A percentile compares a stretch with the other conserved stretches of the same genome.
phyloP scores from a whole-genome alignment of 352 stramenopile genomes.

The Pythium brachiatum region DNA sequence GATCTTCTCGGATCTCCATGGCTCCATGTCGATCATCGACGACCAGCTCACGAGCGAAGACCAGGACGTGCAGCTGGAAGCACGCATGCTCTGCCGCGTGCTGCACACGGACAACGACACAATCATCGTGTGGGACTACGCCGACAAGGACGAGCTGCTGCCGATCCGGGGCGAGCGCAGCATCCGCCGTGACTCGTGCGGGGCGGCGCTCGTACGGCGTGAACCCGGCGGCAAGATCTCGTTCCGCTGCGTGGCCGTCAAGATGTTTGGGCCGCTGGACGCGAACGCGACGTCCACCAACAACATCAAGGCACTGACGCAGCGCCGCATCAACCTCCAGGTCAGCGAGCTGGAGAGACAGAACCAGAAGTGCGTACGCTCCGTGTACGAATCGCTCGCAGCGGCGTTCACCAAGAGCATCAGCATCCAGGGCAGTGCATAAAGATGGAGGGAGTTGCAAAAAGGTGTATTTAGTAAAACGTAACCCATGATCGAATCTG shows the following conservation, averaged over 20 bases:
- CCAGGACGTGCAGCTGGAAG: slow-evolving; percentile 49
- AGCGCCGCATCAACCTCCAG: slow-evolving; percentile 51
- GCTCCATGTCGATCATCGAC: slow-evolving; percentile 34
- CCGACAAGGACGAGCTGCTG: slow-evolving; percentile 59
- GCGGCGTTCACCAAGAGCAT: slow-evolving; percentile 15
- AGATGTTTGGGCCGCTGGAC: slow-evolving; percentile 47
- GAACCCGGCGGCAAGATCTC: slow-evolving; percentile 49
- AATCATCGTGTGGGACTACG: slow-evolving; percentile 64
- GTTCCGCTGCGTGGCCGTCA: slow-evolving; percentile 54
- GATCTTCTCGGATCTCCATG: slow-evolving; percentile 47
- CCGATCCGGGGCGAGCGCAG: slow-evolving; percentile 25
- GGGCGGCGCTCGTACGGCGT: slow-evolving; percentile 39
- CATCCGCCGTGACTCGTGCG: slow-evolving; percentile 54
- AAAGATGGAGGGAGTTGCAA: background rate
- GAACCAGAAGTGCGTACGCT: slow-evolving; percentile 49
- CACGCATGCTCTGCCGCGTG: slow-evolving; percentile 52
- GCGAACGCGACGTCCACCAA: slow-evolving; percentile 30
- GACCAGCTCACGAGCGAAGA: slow-evolving; percentile 17
- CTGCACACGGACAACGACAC: slow-evolving; percentile 30
- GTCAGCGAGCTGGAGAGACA: slow-evolving; percentile 46
- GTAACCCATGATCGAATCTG: background rate
- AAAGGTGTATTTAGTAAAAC: slow-evolving; percentile 2
- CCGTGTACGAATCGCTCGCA: slow-evolving; percentile 44
- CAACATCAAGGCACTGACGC: slow-evolving; percentile 30
- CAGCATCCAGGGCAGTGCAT: slow-evolving; percentile 4